Percentiles rank a stretch among this genome's conserved stretches.
Evolutionary conservation across 2,329 filamentous ascomycete species (phyloP).

Genomic region (Fusarium sp.): DNA sequence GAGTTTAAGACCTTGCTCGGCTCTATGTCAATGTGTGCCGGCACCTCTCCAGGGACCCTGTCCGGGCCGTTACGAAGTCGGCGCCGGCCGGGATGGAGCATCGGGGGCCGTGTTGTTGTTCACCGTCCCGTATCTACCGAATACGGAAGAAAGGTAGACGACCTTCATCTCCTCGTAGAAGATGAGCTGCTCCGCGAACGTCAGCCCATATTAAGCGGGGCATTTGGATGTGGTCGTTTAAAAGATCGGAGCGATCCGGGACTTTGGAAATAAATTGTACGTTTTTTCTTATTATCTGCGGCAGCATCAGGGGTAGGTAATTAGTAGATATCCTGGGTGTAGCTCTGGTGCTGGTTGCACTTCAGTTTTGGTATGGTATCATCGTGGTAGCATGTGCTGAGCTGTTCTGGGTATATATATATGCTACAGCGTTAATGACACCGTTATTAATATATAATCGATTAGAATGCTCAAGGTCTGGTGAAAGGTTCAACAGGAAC

Average conservation of each 20-base stretch:
- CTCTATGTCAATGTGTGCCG: conserved; percentile 2
- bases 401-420: not conserved
- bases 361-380: not conserved
- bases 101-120: conserved; percentile 5
- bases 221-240: conserved; percentile 26
- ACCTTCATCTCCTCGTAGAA: conserved; percentile 5
- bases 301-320: conserved; percentile 9
- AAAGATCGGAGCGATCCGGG: conserved; percentile 41
- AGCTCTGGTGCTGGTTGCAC: not conserved
- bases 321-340: conserved; percentile 10
- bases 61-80: conserved; percentile 19
- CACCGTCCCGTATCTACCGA: conserved; percentile 25
- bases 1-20: not conserved
- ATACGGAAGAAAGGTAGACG: conserved; percentile 36
- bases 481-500: too few relatives aligned
- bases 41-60: conserved; percentile 10
- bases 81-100: conserved; percentile 24
- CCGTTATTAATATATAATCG: not conserved
- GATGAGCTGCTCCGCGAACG: conserved; percentile 19
- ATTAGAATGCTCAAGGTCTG: not conserved
- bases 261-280: conserved; percentile 24
- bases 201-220: conserved; percentile 44
- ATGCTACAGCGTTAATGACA: not conserved
- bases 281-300: conserved; percentile 14
- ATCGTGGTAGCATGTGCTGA: too few relatives aligned